Evolutionary conservation across 2,329 filamentous ascomycete species (phyloP).

Genomic region (Microdochium trichocladiopsis): DNA sequence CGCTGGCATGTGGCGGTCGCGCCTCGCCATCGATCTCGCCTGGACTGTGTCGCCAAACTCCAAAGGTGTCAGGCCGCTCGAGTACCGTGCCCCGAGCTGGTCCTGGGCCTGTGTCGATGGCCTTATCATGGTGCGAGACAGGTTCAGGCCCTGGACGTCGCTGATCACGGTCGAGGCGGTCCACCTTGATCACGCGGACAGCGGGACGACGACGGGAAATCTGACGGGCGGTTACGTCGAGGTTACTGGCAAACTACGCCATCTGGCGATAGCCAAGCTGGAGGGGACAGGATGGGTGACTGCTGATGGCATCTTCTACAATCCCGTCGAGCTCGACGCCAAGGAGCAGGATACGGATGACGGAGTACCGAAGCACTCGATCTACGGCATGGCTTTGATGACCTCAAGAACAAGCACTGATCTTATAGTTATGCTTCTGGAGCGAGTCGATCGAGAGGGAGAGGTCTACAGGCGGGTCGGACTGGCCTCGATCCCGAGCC

Average conservation of each 20-base stretch:
- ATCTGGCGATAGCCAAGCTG: not conserved
- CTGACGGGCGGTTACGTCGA: not conserved
- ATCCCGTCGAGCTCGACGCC: not conserved
- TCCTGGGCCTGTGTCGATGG: conserved; percentile 7
- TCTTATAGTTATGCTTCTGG: not conserved
- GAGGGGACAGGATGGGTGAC: not conserved
- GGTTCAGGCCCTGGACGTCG: not conserved
- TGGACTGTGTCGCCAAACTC: conserved; percentile 3
- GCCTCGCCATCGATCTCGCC: conserved; percentile 4
- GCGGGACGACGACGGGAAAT: not conserved
- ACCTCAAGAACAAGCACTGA: not conserved
- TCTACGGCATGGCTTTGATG: not conserved
- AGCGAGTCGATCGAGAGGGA: not conserved
- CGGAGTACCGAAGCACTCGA: not conserved
- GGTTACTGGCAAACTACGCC: not conserved
- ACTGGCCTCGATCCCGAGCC: not conserved
- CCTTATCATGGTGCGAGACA: conserved; percentile 2
- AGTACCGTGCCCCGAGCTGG: conserved; percentile 4
- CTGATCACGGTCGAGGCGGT: not conserved
- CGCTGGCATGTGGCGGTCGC: conserved; percentile 5
- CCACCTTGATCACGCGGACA: not conserved
- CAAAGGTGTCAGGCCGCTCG: not conserved
- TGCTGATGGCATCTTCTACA: not conserved
- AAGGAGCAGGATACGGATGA: not conserved
- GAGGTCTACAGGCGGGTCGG: not conserved